phyloP scores from a whole-genome alignment of 2,329 filamentous ascomycete species.

The Colletotrichum nymphaeae region DNA sequence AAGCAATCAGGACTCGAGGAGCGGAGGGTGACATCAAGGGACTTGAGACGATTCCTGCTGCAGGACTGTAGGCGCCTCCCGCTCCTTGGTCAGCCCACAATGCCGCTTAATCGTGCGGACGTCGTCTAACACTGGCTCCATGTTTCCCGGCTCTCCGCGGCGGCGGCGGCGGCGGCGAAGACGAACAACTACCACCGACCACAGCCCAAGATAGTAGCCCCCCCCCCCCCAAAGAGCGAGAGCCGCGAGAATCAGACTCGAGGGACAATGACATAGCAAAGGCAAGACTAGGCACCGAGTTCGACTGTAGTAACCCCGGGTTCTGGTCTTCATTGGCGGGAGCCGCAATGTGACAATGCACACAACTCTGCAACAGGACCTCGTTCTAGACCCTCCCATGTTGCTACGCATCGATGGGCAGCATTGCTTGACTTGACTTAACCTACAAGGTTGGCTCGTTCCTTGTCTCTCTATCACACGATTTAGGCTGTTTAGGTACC shows the following conservation, averaged over 20 bases:
- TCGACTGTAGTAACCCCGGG: not conserved
- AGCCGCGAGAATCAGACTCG: too few species aligned
- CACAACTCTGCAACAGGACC: not conserved
- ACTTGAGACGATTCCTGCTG: conserved; percentile 31
- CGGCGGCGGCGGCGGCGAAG: not conserved
- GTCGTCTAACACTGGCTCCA: conserved; percentile 33
- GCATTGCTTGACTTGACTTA: not conserved
- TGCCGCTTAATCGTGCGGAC: conserved; percentile 28
- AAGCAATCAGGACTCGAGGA: not conserved
- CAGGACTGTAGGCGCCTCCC: conserved; percentile 27
- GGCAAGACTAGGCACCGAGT: not conserved
- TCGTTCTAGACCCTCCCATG: not conserved
- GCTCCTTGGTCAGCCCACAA: conserved; percentile 33
- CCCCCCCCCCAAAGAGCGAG: too few species aligned
- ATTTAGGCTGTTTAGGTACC: not conserved
- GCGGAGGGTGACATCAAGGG: conserved; percentile 21
- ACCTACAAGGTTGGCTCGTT: not conserved
- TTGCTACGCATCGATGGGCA: not conserved
- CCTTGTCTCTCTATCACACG: not conserved
- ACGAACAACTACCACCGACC: not conserved
- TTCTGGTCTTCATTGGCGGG: not conserved
- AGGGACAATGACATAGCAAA: too few species aligned
- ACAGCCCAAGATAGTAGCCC: too few species aligned
- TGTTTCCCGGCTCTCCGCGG: not conserved
- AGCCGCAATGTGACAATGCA: not conserved